phyloP scores from a whole-genome alignment of 805 yeast species.

The Hanseniaspora vineae region DNA sequence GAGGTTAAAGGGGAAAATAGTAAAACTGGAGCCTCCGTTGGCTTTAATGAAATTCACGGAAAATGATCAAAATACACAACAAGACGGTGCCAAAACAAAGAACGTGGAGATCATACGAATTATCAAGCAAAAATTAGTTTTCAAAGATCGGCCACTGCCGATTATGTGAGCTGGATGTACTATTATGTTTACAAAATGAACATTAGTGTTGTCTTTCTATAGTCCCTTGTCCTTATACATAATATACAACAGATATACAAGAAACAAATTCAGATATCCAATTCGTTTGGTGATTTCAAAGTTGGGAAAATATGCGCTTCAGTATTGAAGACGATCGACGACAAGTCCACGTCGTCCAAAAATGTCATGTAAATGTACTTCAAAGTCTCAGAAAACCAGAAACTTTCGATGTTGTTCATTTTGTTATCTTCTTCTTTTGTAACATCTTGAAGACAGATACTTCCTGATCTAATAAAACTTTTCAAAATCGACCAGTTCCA shows the following conservation, averaged over 20 bases:
- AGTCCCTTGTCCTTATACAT: not conserved
- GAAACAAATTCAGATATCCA: not conserved
- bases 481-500: slow-evolving; percentile 86
- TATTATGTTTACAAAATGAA: too few relatives aligned
- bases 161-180: slow-evolving; percentile 63
- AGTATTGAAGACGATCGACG: slow-evolving; percentile 68
- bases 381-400: slow-evolving; percentile 89
- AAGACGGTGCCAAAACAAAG: slow-evolving; percentile 12
- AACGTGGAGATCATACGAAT: slow-evolving; percentile 45
- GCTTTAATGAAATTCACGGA: slow-evolving; percentile 39
- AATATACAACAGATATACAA: not conserved
- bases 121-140: slow-evolving; percentile 43
- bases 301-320: slow-evolving; percentile 92
- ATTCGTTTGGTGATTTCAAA: slow-evolving; percentile 26
- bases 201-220: too few relatives aligned
- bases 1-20: slow-evolving; percentile 49
- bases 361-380: slow-evolving; percentile 73
- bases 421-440: slow-evolving; percentile 35
- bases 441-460: slow-evolving; percentile 54
- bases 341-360: slow-evolving; percentile 59
- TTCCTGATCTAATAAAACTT: slow-evolving; percentile 52
- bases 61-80: not conserved
- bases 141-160: slow-evolving; percentile 61
- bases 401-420: slow-evolving; percentile 74
- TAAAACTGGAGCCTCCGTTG: slow-evolving; percentile 48